phyloP scores from a whole-genome alignment of 139 green algal genomes.

The Chlorella sp. region DNA sequence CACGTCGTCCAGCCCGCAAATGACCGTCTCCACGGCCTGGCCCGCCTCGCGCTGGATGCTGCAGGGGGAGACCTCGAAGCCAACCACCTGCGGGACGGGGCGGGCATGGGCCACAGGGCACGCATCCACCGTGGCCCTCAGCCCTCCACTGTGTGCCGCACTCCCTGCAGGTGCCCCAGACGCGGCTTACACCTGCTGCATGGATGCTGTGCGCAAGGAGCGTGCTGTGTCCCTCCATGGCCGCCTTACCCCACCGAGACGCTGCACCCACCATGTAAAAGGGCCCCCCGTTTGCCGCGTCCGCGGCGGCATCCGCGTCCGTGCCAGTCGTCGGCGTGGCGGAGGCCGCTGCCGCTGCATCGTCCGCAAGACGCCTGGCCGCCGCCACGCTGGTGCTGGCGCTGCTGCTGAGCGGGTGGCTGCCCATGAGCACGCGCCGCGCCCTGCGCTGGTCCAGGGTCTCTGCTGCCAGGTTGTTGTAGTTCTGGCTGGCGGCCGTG shows the following conservation, averaged over 20 bases:
- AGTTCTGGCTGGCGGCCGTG: slow-evolving; percentile 20
- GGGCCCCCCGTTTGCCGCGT: not conserved
- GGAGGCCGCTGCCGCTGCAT: not conserved
- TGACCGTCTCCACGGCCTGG: slow-evolving; percentile 47
- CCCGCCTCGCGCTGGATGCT: slow-evolving; percentile 62
- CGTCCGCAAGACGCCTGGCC: not conserved
- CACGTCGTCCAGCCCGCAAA: slow-evolving; percentile 54
- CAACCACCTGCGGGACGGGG: no score
- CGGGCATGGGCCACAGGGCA: no score
- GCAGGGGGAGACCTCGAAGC: slow-evolving; percentile 89
- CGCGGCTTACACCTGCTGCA: no score
- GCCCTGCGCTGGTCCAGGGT: slow-evolving; percentile 38
- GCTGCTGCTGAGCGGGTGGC: no score
- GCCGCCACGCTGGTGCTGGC: not conserved
- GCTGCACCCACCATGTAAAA: slow-evolving; percentile 71
- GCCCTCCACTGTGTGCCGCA: no score
- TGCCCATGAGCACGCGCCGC: not conserved
- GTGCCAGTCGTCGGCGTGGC: not conserved
- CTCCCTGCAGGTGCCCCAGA: no score
- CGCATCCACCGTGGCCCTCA: no score
- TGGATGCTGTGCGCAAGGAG: no score
- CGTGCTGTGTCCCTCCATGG: no score
- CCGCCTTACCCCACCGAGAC: no score
- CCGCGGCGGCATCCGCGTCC: not conserved
- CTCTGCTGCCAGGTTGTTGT: slow-evolving; percentile 20